phyloP scores from a whole-genome alignment of 495 filamentous ascomycete species.

The Immersiella caudata region DNA sequence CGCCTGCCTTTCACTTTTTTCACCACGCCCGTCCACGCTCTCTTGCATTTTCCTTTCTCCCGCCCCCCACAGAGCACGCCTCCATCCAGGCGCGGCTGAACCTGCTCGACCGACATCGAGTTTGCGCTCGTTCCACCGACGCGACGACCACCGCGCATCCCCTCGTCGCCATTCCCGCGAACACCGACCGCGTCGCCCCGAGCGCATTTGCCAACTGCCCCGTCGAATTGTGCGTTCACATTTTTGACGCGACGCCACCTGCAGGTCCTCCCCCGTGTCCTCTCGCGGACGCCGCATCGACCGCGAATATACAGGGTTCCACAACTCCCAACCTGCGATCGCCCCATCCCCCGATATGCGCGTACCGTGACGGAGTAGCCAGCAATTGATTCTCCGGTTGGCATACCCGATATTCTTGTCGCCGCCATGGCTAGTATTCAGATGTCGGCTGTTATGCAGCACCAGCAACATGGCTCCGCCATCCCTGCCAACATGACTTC shows the following conservation, averaged over 20 bases:
- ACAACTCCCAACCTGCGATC: constrained; percentile 28
- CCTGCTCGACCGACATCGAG: constrained; percentile 25
- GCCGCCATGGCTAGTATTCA: constrained; percentile 78
- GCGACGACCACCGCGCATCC: constrained; percentile 32
- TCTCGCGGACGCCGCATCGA: constrained; percentile 15
- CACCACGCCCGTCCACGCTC: constrained; percentile 35
- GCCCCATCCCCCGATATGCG: constrained; percentile 43
- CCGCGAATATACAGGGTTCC: constrained; percentile 23
- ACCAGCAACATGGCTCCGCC: constrained; percentile 56
- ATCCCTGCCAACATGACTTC: constrained; percentile 60
- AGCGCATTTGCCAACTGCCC: constrained; percentile 14
- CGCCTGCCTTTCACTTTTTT: constrained; percentile 35
- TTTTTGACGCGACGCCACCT: constrained; percentile 32
- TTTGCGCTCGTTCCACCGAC: constrained; percentile 32
- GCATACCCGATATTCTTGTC: constrained; percentile 26
- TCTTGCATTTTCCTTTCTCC: constrained; percentile 28
- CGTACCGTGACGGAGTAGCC: constrained; percentile 24
- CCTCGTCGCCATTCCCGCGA: constrained; percentile 20
- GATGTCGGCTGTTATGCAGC: constrained; percentile 60
- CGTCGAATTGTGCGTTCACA: constrained; percentile 18
- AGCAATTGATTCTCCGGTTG: constrained; percentile 29
- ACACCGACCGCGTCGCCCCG: constrained; percentile 21
- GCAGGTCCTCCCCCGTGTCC: constrained; percentile 10
- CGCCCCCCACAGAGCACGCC: constrained; percentile 26
- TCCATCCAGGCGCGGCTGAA: constrained; percentile 30